Conservation (phyloP, 208 protist species). For the Entamoeba invadens region DNA sequence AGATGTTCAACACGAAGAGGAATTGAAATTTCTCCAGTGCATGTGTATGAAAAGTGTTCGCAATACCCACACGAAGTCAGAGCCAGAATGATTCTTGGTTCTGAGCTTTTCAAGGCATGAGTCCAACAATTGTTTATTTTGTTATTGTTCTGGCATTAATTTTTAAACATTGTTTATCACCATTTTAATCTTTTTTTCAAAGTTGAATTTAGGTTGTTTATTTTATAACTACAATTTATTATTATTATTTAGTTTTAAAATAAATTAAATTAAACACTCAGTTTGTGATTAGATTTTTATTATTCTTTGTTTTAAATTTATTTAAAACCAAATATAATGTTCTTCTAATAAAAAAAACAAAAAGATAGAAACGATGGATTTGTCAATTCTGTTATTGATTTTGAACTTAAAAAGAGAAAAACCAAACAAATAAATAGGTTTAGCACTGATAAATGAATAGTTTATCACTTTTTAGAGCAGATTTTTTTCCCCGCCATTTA, state of each 20-base stretch:
- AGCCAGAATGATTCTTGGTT: background rate
- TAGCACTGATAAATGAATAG: no score
- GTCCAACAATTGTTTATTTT: background rate
- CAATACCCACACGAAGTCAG: background rate
- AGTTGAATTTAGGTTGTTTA: background rate
- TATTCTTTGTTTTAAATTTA: background rate
- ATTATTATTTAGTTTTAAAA: background rate
- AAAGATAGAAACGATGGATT: no score
- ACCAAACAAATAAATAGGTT: no score
- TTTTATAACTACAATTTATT: background rate
- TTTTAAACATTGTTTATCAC: background rate
- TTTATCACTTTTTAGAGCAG: background rate
- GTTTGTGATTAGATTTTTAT: background rate
- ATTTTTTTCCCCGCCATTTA: background rate
- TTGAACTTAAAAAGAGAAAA: no score
- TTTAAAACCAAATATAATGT: background rate
- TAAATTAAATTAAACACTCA: background rate
- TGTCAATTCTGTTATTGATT: no score
- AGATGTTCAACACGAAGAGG: background rate
- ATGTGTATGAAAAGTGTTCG: background rate
- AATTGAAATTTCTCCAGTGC: background rate
- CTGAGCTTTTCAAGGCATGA: background rate
- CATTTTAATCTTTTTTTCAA: background rate
- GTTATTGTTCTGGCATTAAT: background rate
- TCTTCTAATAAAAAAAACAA: background rate